Conservation (phyloP, 257 asterid genomes). For the Oldenlandia corymbosa region DNA sequence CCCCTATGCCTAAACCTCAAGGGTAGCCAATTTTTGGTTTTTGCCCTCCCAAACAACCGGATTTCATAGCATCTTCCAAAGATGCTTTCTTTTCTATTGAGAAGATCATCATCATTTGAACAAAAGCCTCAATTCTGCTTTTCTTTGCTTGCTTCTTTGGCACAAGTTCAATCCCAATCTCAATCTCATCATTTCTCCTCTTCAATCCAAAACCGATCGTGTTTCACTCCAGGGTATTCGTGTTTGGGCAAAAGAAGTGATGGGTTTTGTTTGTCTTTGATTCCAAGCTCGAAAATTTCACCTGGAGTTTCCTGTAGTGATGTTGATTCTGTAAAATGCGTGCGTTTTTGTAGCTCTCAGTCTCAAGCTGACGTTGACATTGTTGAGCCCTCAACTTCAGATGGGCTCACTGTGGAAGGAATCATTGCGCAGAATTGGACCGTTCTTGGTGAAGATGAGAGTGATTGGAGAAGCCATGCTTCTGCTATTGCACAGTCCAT, state of each 20-base stretch:
- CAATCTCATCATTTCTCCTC: slow-evolving; percentile 19
- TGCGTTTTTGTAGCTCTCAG: slow-evolving; percentile 44
- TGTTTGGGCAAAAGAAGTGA: slow-evolving; percentile 9
- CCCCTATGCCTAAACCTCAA: slow-evolving; percentile 6
- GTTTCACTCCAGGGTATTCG: slow-evolving; percentile 21
- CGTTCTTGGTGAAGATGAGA: slow-evolving; percentile 60
- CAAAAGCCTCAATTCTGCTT: slow-evolving; percentile 18
- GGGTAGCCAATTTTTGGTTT: not conserved
- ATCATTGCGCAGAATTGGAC: slow-evolving; percentile 73
- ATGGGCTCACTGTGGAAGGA: slow-evolving; percentile 80
- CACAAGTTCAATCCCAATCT: slow-evolving; percentile 25
- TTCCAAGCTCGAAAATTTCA: slow-evolving; percentile 20
- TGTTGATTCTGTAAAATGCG: not conserved
- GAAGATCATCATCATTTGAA: slow-evolving; percentile 17
- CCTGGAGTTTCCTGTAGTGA: slow-evolving; percentile 16
- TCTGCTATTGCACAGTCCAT: slow-evolving; percentile 87
- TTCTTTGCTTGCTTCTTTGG: slow-evolving; percentile 28
- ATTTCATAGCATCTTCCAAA: slow-evolving; percentile 5
- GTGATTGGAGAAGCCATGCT: slow-evolving; percentile 90
- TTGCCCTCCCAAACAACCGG: not conserved
- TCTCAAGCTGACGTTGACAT: slow-evolving; percentile 56
- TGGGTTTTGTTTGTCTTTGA: slow-evolving; percentile 23
- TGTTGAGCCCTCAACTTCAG: slow-evolving; percentile 57
- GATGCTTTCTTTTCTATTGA: slow-evolving; percentile 48
- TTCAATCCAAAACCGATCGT: slow-evolving; percentile 13